Base-by-base conservation (phyloP, 176 grass and related monocot genomes). In the Carex myosuroides region DNA sequence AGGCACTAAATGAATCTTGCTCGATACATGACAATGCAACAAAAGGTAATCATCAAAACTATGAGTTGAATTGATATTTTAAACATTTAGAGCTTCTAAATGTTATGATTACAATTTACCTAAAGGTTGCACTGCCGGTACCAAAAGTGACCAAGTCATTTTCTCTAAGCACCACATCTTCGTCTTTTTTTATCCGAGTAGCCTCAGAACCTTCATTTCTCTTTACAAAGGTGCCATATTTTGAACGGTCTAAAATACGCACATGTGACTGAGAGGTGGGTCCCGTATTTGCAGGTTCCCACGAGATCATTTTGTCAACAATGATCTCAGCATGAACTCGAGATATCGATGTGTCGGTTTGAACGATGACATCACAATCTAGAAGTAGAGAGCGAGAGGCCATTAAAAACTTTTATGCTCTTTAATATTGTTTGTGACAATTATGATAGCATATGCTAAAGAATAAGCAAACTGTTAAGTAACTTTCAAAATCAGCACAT, bases 281-380 rank as follows among this genome's bases (percentile, higher is more conserved):
- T 11, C 70, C 89, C 70, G 84, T 55, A 81, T 54, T 81, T 4
- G 57, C 48, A 9, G 75, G 89, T 88, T 98, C 89, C 87, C 88
- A 91, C 39, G 89, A 84, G 69, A 89, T 79, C 92, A 98, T 95
- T 80, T 90, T 90, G 65, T 93, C 89, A 30, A 98, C 33, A 30
- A 85, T 30, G 64, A 98, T 95, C 64, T 95, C 95, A 6, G 91
- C 91, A 89, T 98, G 95, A 72, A 87, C 88, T 81, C 92, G 89
- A 37, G 95, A 98, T 87, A 98, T 88, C 8, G 89, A 95, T 26
- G 91, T 90, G 89, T 98, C 92, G 6, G 83, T 90, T 85, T 93
- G 91, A 82, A 97, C 91, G 81, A 90, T 88, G 64, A 98, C 87
- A 89, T 98, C 91, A 22, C 95, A 95, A 67, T 88, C 95, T 98